Conservation (phyloP, 352 stramenopile species). For the Phytopythium montanum region DNA sequence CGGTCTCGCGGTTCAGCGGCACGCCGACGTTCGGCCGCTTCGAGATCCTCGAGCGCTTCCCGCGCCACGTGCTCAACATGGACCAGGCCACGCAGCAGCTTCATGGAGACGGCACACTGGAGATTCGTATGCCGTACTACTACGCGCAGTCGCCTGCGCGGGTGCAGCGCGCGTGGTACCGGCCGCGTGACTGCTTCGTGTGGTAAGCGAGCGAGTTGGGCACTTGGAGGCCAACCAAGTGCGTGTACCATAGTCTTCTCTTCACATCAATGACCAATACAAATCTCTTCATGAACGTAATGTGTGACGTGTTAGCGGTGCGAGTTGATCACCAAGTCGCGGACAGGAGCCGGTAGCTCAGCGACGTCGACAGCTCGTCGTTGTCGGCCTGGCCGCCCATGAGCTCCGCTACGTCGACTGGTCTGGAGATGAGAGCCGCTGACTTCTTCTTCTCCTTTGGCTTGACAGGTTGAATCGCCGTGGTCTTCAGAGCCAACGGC, state of each 20-base stretch:
- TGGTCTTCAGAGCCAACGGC: not conserved
- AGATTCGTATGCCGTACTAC: slow-evolving; percentile 59
- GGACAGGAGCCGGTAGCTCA: slow-evolving; percentile 1
- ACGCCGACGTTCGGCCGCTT: slow-evolving; percentile 62
- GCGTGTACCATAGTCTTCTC: slow-evolving; percentile 4
- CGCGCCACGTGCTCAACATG: slow-evolving; percentile 36
- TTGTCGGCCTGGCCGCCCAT: not conserved
- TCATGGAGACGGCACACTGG: slow-evolving; percentile 37
- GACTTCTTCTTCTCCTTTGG: not conserved
- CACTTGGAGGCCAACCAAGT: not conserved
- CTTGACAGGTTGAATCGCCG: not conserved
- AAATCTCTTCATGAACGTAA: not conserved
- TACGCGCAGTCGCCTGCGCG: slow-evolving; percentile 22
- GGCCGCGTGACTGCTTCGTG: slow-evolving; percentile 34
- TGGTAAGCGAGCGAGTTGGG: slow-evolving; percentile 19
- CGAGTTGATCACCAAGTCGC: not conserved
- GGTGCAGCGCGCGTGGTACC: slow-evolving; percentile 30
- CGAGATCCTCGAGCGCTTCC: slow-evolving; percentile 55
- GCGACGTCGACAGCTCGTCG: slow-evolving; percentile 5
- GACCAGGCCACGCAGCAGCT: slow-evolving; percentile 53
- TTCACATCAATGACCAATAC: not conserved
- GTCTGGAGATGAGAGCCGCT: not conserved
- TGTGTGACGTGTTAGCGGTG: not conserved
- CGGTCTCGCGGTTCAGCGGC: slow-evolving; percentile 49
- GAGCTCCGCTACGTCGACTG: not conserved